Conservation (phyloP, 352 stramenopile species). For the Blastocystis sp. region DNA sequence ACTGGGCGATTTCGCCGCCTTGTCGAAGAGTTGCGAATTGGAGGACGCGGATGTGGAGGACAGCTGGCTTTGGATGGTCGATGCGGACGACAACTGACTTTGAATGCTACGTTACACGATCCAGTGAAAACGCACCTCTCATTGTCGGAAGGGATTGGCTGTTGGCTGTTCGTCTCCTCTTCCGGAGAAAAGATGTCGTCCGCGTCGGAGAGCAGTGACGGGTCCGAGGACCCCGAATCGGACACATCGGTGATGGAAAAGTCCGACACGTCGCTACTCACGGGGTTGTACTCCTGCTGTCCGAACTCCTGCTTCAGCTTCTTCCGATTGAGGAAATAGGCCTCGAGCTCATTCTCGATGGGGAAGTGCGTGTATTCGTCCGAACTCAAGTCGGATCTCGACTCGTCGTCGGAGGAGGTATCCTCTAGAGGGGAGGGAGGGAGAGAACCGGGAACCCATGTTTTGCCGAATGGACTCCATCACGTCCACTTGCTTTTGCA, state of each 20-base stretch:
- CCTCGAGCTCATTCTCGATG: background rate
- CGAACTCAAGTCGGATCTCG: background rate
- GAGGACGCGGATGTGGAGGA: background rate
- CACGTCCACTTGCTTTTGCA: constrained; percentile 2
- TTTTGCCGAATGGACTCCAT: constrained; percentile 13
- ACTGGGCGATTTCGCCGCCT: background rate
- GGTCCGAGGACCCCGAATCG: background rate
- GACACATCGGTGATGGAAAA: constrained; percentile 4
- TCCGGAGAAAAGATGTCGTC: background rate
- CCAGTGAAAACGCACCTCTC: background rate
- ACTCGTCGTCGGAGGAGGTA: background rate
- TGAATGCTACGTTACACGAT: background rate
- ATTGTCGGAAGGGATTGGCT: background rate
- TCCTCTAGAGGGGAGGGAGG: background rate
- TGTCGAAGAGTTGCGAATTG: too few species aligned
- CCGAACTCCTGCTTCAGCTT: background rate
- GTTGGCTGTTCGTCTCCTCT: too few species aligned
- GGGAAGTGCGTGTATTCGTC: background rate
- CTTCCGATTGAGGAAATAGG: background rate
- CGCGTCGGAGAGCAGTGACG: background rate
- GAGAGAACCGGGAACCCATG: background rate
- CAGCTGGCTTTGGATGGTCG: background rate
- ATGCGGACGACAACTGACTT: background rate
- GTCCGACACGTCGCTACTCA: background rate
- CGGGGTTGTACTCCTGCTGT: background rate